phyloP scores from a whole-genome alignment of 768 basidiomycete genomes.

The Heimioporus sp. region DNA sequence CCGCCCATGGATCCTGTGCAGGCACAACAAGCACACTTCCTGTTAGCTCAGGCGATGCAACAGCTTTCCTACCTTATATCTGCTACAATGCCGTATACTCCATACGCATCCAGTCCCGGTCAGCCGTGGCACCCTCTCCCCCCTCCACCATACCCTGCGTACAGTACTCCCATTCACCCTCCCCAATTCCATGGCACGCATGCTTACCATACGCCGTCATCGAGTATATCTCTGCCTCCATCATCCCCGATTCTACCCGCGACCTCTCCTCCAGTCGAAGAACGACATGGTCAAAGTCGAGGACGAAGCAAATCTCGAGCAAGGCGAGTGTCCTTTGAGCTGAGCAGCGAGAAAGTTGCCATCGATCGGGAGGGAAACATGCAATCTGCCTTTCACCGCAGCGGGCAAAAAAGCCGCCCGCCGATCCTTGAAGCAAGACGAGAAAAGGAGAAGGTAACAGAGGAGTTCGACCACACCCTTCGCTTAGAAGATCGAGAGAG shows the following conservation, averaged over 20 bases:
- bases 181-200: conserved; percentile 19
- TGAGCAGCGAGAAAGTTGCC: conserved; percentile 30
- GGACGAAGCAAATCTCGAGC: conserved; percentile 52
- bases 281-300: conserved; percentile 36
- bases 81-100: conserved; percentile 24
- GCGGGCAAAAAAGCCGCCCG: conserved; percentile 5
- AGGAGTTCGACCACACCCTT: background rate
- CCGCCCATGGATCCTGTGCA: conserved; percentile 27
- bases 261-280: conserved; percentile 35
- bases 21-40: conserved; percentile 37
- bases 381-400: conserved; percentile 4
- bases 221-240: conserved; percentile 50
- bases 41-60: conserved; percentile 40
- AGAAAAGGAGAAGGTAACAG: conserved; percentile 13
- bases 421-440: conserved; percentile 9
- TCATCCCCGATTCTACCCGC: conserved; percentile 45
- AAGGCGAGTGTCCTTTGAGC: conserved; percentile 55
- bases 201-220: conserved; percentile 30
- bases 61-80: conserved; percentile 40
- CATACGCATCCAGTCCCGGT: conserved; percentile 16
- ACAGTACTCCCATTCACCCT: conserved; percentile 9
- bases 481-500: conserved; percentile 15
- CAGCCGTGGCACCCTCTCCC: conserved; percentile 21
- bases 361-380: conserved; percentile 3
- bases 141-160: conserved; percentile 5